Percentiles rank a stretch among this genome's conserved stretches.
These are phyloP conservation scores for Mycena latifolia DNA, from an alignment of 768 basidiomycete species.

Conservation along the genomic window DNA sequence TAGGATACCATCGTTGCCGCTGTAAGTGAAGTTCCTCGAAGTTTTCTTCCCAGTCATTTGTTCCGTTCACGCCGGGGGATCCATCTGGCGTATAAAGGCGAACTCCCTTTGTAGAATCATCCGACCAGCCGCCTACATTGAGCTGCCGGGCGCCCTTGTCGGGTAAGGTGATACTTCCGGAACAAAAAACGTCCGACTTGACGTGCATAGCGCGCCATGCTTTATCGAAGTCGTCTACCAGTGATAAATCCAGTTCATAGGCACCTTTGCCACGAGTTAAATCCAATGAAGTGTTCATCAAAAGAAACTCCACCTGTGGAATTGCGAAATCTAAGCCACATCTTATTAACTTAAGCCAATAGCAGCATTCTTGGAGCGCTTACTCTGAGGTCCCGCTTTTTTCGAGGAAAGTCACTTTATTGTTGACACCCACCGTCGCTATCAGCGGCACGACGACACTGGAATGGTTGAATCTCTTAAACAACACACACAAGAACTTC, in stretches of 20 bases:
- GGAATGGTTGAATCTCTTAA: neutral
- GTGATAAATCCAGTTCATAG: conserved; percentile 79
- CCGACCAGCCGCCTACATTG: conserved; percentile 79
- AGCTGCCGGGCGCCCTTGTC: conserved; percentile 77
- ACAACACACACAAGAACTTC: neutral
- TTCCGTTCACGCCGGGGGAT: conserved; percentile 73
- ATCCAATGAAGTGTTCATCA: too few relatives aligned
- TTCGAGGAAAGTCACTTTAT: conserved; percentile 86
- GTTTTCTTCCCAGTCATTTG: conserved; percentile 87
- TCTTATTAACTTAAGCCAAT: neutral
- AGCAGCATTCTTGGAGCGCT: conserved; percentile 22
- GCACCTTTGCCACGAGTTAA: conserved; percentile 57
- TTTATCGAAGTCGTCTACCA: conserved; percentile 59
- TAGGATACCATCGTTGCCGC: conserved; percentile 40
- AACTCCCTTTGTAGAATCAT: conserved; percentile 78
- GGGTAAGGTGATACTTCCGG: conserved; percentile 78
- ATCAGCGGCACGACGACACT: conserved; percentile 81
- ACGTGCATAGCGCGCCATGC: conserved; percentile 86
- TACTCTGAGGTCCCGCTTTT: conserved; percentile 75
- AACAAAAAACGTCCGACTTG: conserved; percentile 85
- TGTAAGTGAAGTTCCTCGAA: conserved; percentile 67
- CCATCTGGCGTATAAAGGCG: conserved; percentile 82
- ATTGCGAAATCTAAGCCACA: conserved; percentile 58
- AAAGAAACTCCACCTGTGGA: conserved; percentile 61
- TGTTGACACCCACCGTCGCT: conserved; percentile 82